Evolutionary conservation across 73 alveolate genomes (phyloP).

Genomic region (Uronychia binucleata): DNA sequence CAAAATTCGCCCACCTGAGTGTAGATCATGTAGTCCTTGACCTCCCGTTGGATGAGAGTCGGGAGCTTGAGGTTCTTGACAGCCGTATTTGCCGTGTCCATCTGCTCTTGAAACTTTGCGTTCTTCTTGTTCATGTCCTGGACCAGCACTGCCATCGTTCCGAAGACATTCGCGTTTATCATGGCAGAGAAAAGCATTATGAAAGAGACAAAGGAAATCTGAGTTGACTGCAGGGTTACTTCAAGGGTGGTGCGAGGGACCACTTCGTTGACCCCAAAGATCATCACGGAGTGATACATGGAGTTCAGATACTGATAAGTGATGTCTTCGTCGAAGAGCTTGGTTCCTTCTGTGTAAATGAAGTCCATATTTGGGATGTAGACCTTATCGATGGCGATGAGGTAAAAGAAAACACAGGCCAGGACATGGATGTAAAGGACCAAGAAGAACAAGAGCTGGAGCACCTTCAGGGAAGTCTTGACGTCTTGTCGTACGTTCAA

Average conservation of each 20-base stretch:
- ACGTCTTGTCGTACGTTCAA: slow-evolving; percentile 44
- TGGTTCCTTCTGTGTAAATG: slow-evolving; percentile 9
- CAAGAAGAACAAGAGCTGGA: slow-evolving; percentile 41
- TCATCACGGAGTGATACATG: slow-evolving; percentile 38
- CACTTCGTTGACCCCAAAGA: slow-evolving; percentile 55
- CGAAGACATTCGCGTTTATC: slow-evolving; percentile 48
- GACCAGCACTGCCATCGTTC: slow-evolving; percentile 44
- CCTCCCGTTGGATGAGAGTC: slow-evolving; percentile 11
- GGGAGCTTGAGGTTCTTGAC: slow-evolving; percentile 58
- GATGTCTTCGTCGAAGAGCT: slow-evolving; percentile 3
- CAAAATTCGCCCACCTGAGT: slow-evolving; percentile 5
- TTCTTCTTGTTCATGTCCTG: slow-evolving; percentile 40
- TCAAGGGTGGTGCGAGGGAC: slow-evolving; percentile 26
- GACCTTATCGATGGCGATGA: slow-evolving; percentile 16
- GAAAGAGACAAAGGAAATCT: slow-evolving; percentile 2
- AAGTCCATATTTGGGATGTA: slow-evolving; percentile 57
- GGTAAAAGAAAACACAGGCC: slow-evolving; percentile 55
- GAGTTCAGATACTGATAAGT: slow-evolving; percentile 12
- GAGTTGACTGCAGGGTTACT: neutral
- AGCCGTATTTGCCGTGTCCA: slow-evolving; percentile 63
- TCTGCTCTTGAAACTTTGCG: slow-evolving; percentile 31
- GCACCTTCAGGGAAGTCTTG: slow-evolving; percentile 43
- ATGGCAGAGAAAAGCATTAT: slow-evolving; percentile 58
- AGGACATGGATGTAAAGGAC: slow-evolving; percentile 43
- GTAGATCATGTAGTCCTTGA: slow-evolving; percentile 42